These are phyloP conservation scores for Exophiala sp. DNA, from an alignment of 2,329 filamentous ascomycete genomes.

Conservation along the genomic window DNA sequence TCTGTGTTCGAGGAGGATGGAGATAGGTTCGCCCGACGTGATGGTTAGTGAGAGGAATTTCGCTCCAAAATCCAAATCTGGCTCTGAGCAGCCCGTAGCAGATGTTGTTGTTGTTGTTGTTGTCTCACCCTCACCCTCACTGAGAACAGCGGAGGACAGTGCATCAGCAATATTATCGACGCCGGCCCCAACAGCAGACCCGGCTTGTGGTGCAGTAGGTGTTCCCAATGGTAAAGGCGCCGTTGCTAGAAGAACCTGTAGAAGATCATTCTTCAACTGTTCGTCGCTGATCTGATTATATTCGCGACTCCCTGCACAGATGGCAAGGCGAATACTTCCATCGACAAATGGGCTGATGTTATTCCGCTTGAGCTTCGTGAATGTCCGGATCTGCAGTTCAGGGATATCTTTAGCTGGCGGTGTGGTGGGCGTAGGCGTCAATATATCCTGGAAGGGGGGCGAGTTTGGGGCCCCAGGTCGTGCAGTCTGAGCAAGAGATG, in stretches of 20 bases:
- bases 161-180: too few species aligned
- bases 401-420: slow-evolving; percentile 70
- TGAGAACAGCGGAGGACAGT: too few species aligned
- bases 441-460: slow-evolving; percentile 26
- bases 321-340: slow-evolving; percentile 63
- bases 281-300: slow-evolving; percentile 11
- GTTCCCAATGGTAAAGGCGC: background rate
- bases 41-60: slow-evolving; percentile 47
- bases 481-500: slow-evolving; percentile 27
- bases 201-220: background rate
- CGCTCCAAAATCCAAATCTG: slow-evolving; percentile 28
- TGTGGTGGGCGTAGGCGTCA: slow-evolving; percentile 52
- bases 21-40: slow-evolving; percentile 42
- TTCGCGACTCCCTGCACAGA: slow-evolving; percentile 64
- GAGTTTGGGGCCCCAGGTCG: background rate
- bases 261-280: slow-evolving; percentile 24
- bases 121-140: background rate
- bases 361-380: slow-evolving; percentile 71
- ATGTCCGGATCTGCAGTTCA: slow-evolving; percentile 77
- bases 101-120: background rate
- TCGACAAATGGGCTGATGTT: slow-evolving; percentile 69
- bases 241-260: slow-evolving; percentile 27
- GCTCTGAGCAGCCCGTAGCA: background rate
- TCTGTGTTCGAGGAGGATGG: slow-evolving; percentile 41
- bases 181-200: too few species aligned